phyloP scores from a whole-genome alignment of 768 basidiomycete genomes.

The Lactarius hatsudake region DNA sequence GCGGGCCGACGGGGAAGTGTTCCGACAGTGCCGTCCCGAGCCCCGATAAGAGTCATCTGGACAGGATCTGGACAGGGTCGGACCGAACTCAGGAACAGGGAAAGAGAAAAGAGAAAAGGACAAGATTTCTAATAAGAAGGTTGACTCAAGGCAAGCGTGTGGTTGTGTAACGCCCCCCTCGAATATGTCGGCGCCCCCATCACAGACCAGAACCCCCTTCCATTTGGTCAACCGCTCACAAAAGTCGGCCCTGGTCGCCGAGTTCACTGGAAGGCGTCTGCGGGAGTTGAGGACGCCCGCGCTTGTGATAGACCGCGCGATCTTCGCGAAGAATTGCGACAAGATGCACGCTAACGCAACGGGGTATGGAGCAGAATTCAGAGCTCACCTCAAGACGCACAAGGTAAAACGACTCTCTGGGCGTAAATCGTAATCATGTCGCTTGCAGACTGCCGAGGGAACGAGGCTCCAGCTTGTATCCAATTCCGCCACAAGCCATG shows the following conservation, averaged over 20 bases:
- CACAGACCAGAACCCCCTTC: slow-evolving; percentile 49
- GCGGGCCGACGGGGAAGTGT: slow-evolving; percentile 3
- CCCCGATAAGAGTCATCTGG: not conserved
- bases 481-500: slow-evolving; percentile 48
- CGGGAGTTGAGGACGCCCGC: slow-evolving; percentile 70
- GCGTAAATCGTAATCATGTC: not conserved
- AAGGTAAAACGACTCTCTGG: slow-evolving; percentile 45
- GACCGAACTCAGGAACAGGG: not conserved
- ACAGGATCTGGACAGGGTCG: not conserved
- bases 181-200: slow-evolving; percentile 28
- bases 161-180: not conserved
- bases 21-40: not conserved
- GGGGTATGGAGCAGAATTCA: slow-evolving; percentile 66
- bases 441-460: slow-evolving; percentile 65
- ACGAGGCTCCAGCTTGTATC: slow-evolving; percentile 65
- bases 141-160: not conserved
- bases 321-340: slow-evolving; percentile 72
- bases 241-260: slow-evolving; percentile 48
- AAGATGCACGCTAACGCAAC: slow-evolving; percentile 66
- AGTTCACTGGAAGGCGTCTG: slow-evolving; percentile 58
- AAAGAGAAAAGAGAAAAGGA: no score
- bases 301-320: slow-evolving; percentile 67
- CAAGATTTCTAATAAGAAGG: slow-evolving; percentile 1
- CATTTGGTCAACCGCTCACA: slow-evolving; percentile 40
- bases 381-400: slow-evolving; percentile 84